Base-by-base conservation (phyloP, 2,329 filamentous ascomycete genomes). In the Fusarium sp. region DNA sequence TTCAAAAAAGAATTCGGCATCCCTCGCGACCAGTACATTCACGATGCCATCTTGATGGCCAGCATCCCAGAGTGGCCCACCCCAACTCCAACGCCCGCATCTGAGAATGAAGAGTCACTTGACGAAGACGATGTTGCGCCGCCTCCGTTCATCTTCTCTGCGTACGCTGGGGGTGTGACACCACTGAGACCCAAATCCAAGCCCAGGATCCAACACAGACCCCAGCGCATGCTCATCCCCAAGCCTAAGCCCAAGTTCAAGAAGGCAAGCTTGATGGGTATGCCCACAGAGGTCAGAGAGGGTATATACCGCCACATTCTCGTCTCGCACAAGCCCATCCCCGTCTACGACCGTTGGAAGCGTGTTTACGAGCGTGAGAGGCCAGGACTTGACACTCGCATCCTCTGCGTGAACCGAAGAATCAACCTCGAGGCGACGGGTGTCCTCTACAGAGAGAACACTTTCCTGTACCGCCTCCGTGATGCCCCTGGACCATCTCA, bases 391-490 rank as follows among this genome's bases (percentile, higher is more conserved):
- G 68, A 82, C 10, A 78, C 81, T 2, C 69, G 68, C 0, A 82
- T 90, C 50, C 77, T 89, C 27, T 62, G 69, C 4, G 80, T 79
- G 3, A 85, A 83, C 77, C 74, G 70, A 4, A 63, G 67, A 2
- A 71, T 86, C 32, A 81, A 81, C 35, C 8, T 56, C 0, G 85
- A 88, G 75, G 84, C 83, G 2, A 70, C 81, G 2, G 74, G 74
- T 2, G 76, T 88, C 6, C 80, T 90, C 1, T 90, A 87, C 66
- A 84, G 85, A 4, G 80, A 84, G 32, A 89, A 89, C 59, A 81
- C 61, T 0, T 89, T 89, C 68, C 71, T 81, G 2, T 89, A 89
- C 69, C 78, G 81, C 9, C 77, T 88, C 14, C 83, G 87, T 1
- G 86, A 88, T 68, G 65, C 65, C 15, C 72, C 66, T 15, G 68